These are phyloP conservation scores for Xanthoceras sorbifolium DNA, from an alignment of 345 rosid species.

Conservation along the genomic window DNA sequence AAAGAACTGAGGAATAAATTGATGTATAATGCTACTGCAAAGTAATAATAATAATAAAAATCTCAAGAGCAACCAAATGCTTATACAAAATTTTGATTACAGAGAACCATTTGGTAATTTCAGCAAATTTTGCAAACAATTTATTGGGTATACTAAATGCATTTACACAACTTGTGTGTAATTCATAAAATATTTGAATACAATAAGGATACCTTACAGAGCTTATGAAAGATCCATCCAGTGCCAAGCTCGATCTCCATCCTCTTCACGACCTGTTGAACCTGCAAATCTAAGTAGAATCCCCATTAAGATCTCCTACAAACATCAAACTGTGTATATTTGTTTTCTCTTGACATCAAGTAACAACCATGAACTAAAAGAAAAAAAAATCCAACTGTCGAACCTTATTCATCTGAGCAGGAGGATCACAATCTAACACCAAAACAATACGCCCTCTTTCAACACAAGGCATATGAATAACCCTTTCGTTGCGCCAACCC, in stretches of 20 bases:
- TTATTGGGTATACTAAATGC: background rate
- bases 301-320: conserved; percentile 4
- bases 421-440: conserved; percentile 58
- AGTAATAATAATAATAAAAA: no score
- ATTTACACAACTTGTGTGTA: background rate
- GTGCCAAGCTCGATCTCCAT: conserved; percentile 82
- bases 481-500: conserved; percentile 75
- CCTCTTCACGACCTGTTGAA: conserved; percentile 69
- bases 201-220: conserved; percentile 55
- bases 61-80: no score
- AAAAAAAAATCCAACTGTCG: background rate
- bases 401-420: conserved; percentile 72
- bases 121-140: no score
- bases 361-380: background rate
- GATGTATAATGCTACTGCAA: background rate
- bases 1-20: background rate
- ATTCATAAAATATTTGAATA: background rate
- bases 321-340: background rate
- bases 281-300: conserved; percentile 41
- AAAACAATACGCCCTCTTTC: conserved; percentile 49
- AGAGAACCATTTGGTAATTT: no score
- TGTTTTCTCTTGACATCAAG: background rate
- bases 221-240: conserved; percentile 78
- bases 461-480: conserved; percentile 32
- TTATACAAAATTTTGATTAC: no score